Base-by-base conservation (phyloP, 2,329 filamentous ascomycete species). In the Hymenoscyphus linearis region DNA sequence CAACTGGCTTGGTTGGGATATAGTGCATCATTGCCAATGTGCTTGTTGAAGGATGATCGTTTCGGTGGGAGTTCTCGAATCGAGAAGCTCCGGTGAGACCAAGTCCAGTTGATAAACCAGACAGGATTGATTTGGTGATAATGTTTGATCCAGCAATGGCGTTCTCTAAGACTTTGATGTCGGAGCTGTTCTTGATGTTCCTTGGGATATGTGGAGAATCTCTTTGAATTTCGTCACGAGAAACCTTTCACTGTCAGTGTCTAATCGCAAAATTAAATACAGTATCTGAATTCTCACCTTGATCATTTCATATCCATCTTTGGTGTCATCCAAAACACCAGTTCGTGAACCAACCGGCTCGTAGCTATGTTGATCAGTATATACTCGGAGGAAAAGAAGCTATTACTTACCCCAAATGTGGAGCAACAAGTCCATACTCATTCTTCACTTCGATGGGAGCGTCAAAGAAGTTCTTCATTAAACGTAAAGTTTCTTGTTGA, bases 21-120 rank as follows among this genome's bases (percentile, higher is more conserved):
- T 82, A 82, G 74, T 81, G 79, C 77, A 82, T 80, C 78, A 82
- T 80, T 64, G 78, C 78, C n/a, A 83, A 72, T 35, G 79, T 81
- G 55, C 74, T 79, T 31, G 77, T 80, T 5, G 79, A 81, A 6
- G 77, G 76, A 6, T 75, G 75, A 64, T 80, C 76, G 72, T 81
- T 80, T 66, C 79, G 78, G 74, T 83, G 80, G 61, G 74, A 72
- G 71, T 79, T 78, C 71, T 82, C 80, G 71, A 80, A 82, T 40
- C 80, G 75, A 13, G 71, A 72, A 4, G 75, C 75, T 31, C 79
- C 79, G 1, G 73, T 72, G 35, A 81, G 78, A 18, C 75, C 74
- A 63, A 80, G 74, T 2, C 73, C 79, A 10, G 76, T 79, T 12
- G 79, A 81, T 1, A 84, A 76, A 35, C 61, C 60, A 12, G 66